Conservation (phyloP, 306 rosid species). For the Vachellia pachyceras region DNA sequence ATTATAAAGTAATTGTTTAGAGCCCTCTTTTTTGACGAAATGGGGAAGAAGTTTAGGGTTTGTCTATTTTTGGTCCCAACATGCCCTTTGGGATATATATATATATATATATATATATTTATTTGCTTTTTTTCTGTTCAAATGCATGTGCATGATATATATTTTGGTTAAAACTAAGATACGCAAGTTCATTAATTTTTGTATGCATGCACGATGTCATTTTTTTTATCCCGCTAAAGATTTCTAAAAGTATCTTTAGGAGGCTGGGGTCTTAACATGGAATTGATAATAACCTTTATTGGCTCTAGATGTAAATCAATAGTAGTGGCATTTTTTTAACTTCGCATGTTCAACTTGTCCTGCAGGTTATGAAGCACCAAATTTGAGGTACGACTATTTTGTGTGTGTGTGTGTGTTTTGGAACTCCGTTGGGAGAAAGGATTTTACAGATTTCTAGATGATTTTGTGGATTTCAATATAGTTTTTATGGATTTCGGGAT, state of each 20-base stretch:
- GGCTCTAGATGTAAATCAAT: neutral
- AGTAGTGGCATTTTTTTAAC: constrained; percentile 14
- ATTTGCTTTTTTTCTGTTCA: neutral
- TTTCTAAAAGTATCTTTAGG: neutral
- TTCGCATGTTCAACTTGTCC: constrained; percentile 16
- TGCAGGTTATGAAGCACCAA: constrained; percentile 87
- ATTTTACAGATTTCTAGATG: too few relatives aligned
- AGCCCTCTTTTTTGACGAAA: neutral
- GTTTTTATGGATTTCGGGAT: too few relatives aligned
- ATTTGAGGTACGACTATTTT: constrained; percentile 64
- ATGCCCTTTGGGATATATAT: neutral
- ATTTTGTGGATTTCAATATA: too few relatives aligned
- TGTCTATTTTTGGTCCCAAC: neutral
- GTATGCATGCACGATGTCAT: neutral
- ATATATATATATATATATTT: too few relatives aligned
- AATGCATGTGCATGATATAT: neutral
- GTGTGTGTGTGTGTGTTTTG: too few relatives aligned
- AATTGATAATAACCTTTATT: constrained; percentile 10
- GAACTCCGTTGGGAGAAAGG: too few relatives aligned
- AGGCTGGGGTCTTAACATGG: neutral
- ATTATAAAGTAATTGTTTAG: neutral
- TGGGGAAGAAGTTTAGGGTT: neutral
- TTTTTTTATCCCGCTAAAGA: neutral
- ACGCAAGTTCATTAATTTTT: neutral
- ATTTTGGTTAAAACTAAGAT: neutral